Percentiles rank a stretch among this genome's conserved stretches.
Evolutionary conservation across 164 flowering plant genomes (phyloP).

Genomic region (Berberis vulgaris): DNA sequence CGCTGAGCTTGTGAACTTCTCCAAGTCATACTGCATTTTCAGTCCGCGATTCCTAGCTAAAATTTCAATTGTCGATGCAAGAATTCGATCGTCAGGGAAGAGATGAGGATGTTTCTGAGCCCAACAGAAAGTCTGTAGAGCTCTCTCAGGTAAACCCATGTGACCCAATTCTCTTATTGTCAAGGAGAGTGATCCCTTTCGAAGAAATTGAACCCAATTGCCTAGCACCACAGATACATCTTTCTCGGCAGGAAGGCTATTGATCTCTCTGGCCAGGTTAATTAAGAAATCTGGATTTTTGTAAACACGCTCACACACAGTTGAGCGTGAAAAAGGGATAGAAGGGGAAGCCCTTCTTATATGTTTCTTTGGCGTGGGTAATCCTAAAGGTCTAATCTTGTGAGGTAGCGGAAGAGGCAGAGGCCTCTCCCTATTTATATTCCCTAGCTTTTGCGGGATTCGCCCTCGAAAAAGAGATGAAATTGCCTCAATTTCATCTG

Average conservation of each 20-base stretch:
- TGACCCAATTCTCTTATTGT: conserved; percentile 87
- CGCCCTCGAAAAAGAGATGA: conserved; percentile 80
- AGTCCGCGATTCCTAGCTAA: conserved; percentile 49
- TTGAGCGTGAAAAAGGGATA: conserved; percentile 21
- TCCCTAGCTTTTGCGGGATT: conserved; percentile 81
- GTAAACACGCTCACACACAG: conserved; percentile 36
- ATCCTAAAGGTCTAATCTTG: conserved; percentile 63
- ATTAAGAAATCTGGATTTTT: conserved; percentile 64
- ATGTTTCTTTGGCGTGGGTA: conserved; percentile 53
- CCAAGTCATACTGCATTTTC: conserved; percentile 50
- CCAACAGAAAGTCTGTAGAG: conserved; percentile 75
- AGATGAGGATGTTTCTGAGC: conserved; percentile 66
- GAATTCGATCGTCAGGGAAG: conserved; percentile 72
- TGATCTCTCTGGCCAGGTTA: conserved; percentile 65
- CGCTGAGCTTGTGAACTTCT: conserved; percentile 41
- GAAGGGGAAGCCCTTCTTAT: conserved; percentile 21
- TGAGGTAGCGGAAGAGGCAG: conserved; percentile 76
- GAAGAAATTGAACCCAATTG: conserved; percentile 42
- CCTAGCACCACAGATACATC: conserved; percentile 50
- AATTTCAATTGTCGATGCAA: conserved; percentile 76
- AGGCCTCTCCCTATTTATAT: conserved; percentile 52
- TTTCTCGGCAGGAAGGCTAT: conserved; percentile 39
- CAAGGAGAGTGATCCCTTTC: conserved; percentile 80
- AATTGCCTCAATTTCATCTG: conserved; percentile 75
- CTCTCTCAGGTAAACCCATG: conserved; percentile 74